A percentile compares a stretch with the other conserved stretches of the same genome.
Conservation (phyloP, 2,329 filamentous ascomycete genomes). For the Fusarium siculi region DNA sequence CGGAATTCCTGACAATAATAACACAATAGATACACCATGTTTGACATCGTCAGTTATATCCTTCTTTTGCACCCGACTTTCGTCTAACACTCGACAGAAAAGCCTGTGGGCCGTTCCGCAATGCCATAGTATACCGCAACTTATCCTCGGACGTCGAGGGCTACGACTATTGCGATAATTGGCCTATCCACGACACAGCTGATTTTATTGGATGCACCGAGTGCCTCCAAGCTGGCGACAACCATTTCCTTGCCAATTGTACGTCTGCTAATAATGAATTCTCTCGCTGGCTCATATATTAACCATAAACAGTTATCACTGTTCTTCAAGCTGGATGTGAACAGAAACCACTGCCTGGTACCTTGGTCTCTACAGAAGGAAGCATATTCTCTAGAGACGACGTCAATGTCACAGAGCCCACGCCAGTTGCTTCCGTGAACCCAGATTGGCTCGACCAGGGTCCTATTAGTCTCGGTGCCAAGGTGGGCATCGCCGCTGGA, state of each 20-base stretch:
- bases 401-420: slow-evolving; percentile 62
- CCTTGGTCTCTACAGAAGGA: slow-evolving; percentile 62
- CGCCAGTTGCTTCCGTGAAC: slow-evolving; percentile 53
- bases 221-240: slow-evolving; percentile 56
- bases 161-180: slow-evolving; percentile 66
- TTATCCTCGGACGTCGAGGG: slow-evolving; percentile 56
- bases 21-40: slow-evolving; percentile 60
- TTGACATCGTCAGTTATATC: slow-evolving; percentile 58
- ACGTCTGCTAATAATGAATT: neutral
- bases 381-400: slow-evolving; percentile 60
- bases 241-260: slow-evolving; percentile 66
- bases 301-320: slow-evolving; percentile 54
- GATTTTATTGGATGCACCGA: slow-evolving; percentile 55
- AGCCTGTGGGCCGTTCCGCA: slow-evolving; percentile 62
- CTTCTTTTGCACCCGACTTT: neutral
- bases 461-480: slow-evolving; percentile 62
- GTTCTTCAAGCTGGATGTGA: slow-evolving; percentile 66
- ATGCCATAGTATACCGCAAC: slow-evolving; percentile 61
- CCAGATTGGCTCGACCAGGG: slow-evolving; percentile 55
- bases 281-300: slow-evolving; percentile 20
- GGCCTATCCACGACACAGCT: slow-evolving; percentile 53
- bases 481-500: slow-evolving; percentile 68
- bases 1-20: slow-evolving; percentile 56
- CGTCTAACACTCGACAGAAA: slow-evolving; percentile 51
- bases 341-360: slow-evolving; percentile 60